A percentile compares a stretch with the other conserved stretches of the same genome.
Evolutionary conservation across 345 rosid genomes (phyloP).

Genomic region (Populus davidiana): DNA sequence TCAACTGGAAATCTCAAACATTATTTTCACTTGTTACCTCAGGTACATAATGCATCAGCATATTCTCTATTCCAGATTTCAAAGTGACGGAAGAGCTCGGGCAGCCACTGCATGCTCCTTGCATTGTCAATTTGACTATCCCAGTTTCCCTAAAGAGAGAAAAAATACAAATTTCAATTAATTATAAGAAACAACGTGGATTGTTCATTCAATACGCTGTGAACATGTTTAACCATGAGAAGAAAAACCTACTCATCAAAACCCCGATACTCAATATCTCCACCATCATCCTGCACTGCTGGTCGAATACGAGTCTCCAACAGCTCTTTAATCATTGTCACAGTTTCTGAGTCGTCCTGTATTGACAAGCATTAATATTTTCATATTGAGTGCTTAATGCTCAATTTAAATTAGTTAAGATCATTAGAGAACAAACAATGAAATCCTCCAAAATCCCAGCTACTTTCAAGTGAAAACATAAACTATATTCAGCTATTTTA

Average conservation of each 20-base stretch:
- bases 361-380: neutral
- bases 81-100: constrained; percentile 96
- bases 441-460: neutral
- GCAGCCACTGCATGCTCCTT: constrained; percentile 99
- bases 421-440: neutral
- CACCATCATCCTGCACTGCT: constrained; percentile 98
- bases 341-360: constrained; percentile 96
- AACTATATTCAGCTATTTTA: neutral
- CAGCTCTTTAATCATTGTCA: constrained; percentile 96
- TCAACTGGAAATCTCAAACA: neutral
- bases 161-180: constrained; percentile 15
- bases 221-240: neutral
- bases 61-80: constrained; percentile 97
- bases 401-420: neutral
- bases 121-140: constrained; percentile 85
- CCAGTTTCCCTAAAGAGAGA: constrained; percentile 67
- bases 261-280: constrained; percentile 87
- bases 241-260: constrained; percentile 61
- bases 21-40: constrained; percentile 53
- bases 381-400: neutral
- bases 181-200: neutral
- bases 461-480: neutral
- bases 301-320: constrained; percentile 96
- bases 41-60: constrained; percentile 96
- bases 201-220: neutral